Evolutionary conservation across 116 monocot genomes (phyloP).

Genomic region (Posidonia oceanica): DNA sequence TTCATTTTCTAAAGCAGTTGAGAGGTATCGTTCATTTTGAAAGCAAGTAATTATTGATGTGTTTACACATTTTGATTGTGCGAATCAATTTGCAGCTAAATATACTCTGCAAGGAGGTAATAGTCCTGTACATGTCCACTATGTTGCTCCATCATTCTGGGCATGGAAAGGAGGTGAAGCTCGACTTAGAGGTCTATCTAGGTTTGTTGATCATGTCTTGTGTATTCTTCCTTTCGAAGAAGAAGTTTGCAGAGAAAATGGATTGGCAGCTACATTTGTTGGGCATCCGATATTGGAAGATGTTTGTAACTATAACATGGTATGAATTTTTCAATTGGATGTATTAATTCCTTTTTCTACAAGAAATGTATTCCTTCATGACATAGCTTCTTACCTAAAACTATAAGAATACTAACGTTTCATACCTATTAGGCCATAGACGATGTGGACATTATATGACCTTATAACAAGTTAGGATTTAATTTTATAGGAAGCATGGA

Average conservation of each 20-base stretch:
- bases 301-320: conserved; percentile 30
- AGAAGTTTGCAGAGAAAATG: conserved; percentile 58
- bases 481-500: no score
- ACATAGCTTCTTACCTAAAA: no score
- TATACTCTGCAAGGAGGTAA: conserved; percentile 8
- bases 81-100: conserved; percentile 38
- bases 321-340: conserved; percentile 1
- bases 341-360: neutral
- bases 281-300: conserved; percentile 89
- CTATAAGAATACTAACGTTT: no score
- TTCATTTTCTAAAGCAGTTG: conserved; percentile 61
- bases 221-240: conserved; percentile 98
- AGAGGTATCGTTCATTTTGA: conserved; percentile 35
- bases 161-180: conserved; percentile 97
- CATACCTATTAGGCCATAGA: no score
- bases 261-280: conserved; percentile 80
- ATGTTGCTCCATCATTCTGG: conserved; percentile 98
- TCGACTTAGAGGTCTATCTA: conserved; percentile 34
- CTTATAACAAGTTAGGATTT: no score
- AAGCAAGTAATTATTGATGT: neutral
- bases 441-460: no score
- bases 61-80: neutral
- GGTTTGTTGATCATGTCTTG: conserved; percentile 74
- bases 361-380: neutral
- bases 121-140: conserved; percentile 70